These are phyloP conservation scores for Geotrichum aggregatum DNA, from an alignment of 1,139 yeast species.

Conservation along the genomic window DNA sequence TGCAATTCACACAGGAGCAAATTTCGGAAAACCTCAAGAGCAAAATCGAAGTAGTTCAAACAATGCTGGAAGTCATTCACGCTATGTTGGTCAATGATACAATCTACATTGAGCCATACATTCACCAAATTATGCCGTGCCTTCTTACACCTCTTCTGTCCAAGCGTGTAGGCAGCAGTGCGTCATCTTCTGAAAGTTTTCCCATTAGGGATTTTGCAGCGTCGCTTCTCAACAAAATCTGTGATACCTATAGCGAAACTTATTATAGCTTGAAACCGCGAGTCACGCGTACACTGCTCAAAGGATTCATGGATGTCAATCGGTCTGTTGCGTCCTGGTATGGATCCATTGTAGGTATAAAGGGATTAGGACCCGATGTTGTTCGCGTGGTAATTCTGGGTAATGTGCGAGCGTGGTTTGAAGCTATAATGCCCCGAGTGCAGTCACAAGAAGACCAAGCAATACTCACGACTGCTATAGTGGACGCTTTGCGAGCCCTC, in stretches of 20 bases:
- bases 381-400: slow-evolving; percentile 80
- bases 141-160: slow-evolving; percentile 84
- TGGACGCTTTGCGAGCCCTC: slow-evolving; percentile 35
- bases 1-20: slow-evolving; percentile 94
- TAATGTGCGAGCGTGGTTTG: slow-evolving; percentile 71
- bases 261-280: slow-evolving; percentile 90
- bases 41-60: slow-evolving; percentile 66
- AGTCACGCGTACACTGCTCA: slow-evolving; percentile 83
- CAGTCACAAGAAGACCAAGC: slow-evolving; percentile 31
- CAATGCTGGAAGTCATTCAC: slow-evolving; percentile 85
- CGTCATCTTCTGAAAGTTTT: slow-evolving; percentile 39
- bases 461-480: slow-evolving; percentile 31
- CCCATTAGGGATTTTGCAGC: slow-evolving; percentile 83
- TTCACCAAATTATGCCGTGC: slow-evolving; percentile 95
- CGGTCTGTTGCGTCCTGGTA: slow-evolving; percentile 86
- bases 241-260: slow-evolving; percentile 74
- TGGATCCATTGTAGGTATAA: slow-evolving; percentile 84
- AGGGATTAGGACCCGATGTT: slow-evolving; percentile 82
- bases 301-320: slow-evolving; percentile 78
- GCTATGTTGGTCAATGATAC: slow-evolving; percentile 82
- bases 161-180: slow-evolving; percentile 69
- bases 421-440: slow-evolving; percentile 34
- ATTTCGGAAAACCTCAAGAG: slow-evolving; percentile 76
- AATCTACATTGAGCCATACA: slow-evolving; percentile 89
- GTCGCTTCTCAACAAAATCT: slow-evolving; percentile 69